Conservation (phyloP, 495 filamentous ascomycete species). For the Neurospora cerealis region DNA sequence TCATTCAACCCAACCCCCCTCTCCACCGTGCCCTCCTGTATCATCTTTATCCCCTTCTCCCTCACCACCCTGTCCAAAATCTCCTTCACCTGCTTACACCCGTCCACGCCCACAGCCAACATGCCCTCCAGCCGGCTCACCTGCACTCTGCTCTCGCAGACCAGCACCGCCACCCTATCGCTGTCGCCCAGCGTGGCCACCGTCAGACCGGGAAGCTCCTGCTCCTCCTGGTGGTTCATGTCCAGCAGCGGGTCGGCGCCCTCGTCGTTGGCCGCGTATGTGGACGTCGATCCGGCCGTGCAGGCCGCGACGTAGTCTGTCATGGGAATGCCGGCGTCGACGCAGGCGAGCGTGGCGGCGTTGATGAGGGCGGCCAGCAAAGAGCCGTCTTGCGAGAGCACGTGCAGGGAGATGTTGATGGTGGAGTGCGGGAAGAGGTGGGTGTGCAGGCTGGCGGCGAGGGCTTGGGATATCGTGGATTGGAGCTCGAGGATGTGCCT, state of each 20-base stretch:
- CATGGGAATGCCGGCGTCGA: conserved; percentile 95
- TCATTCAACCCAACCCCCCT: conserved; percentile 29
- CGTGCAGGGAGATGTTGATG: conserved; percentile 70
- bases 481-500: conserved; percentile 77
- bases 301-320: conserved; percentile 80
- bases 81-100: conserved; percentile 74
- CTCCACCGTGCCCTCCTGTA: conserved; percentile 47
- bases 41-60: conserved; percentile 51
- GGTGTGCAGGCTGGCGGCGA: conserved; percentile 64
- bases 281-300: conserved; percentile 68
- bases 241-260: conserved; percentile 81
- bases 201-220: conserved; percentile 81
- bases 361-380: conserved; percentile 85
- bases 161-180: conserved; percentile 68
- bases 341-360: conserved; percentile 80
- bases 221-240: conserved; percentile 75
- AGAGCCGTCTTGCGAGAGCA: conserved; percentile 86
- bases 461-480: conserved; percentile 60
- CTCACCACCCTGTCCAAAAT: conserved; percentile 64
- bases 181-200: conserved; percentile 62
- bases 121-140: conserved; percentile 75
- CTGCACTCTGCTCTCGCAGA: conserved; percentile 78
- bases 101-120: conserved; percentile 84
- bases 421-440: conserved; percentile 84
- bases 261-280: conserved; percentile 53